Conservation (phyloP, 108 stramenopile species). For the Fistulifera pelliculosa region DNA sequence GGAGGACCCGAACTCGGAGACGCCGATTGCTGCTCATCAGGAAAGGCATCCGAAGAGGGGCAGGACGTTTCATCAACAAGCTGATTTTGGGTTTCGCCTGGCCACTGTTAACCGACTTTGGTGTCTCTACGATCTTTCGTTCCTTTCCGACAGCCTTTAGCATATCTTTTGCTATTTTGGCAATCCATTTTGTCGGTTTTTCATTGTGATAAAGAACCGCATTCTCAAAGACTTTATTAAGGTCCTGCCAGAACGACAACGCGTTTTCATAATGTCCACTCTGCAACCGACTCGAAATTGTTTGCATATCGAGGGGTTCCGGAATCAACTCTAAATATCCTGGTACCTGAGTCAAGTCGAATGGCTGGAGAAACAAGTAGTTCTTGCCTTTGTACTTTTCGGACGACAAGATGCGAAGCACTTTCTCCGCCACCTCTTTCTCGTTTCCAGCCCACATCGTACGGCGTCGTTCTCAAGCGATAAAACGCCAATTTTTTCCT, state of each 20-base stretch:
- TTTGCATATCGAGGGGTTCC: conserved; percentile 63
- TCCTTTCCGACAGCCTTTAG: conserved; percentile 43
- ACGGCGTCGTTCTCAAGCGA: too few relatives aligned
- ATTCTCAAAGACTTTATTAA: conserved; percentile 49
- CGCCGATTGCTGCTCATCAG: not conserved
- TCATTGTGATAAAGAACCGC: conserved; percentile 54
- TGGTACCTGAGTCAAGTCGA: conserved; percentile 45
- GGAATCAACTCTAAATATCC: conserved; percentile 44
- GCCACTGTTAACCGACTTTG: conserved; percentile 13
- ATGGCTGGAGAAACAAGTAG: conserved; percentile 62
- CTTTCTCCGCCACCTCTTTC: conserved; percentile 32
- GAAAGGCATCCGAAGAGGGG: conserved; percentile 1
- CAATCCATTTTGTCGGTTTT: conserved; percentile 47
- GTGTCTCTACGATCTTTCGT: conserved; percentile 34
- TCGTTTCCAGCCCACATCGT: conserved; percentile 24
- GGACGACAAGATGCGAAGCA: conserved; percentile 31
- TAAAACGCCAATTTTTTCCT: too few relatives aligned
- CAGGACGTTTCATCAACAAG: not conserved
- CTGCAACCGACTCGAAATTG: conserved; percentile 49
- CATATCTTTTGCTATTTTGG: conserved; percentile 59
- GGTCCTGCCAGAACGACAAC: conserved; percentile 37
- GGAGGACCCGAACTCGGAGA: conserved; percentile 1
- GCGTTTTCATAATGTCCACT: conserved; percentile 29
- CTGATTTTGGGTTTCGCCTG: conserved; percentile 2
- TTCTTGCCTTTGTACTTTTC: conserved; percentile 50